phyloP scores from a whole-genome alignment of 257 asterid genomes.

The Coffea eugenioides region DNA sequence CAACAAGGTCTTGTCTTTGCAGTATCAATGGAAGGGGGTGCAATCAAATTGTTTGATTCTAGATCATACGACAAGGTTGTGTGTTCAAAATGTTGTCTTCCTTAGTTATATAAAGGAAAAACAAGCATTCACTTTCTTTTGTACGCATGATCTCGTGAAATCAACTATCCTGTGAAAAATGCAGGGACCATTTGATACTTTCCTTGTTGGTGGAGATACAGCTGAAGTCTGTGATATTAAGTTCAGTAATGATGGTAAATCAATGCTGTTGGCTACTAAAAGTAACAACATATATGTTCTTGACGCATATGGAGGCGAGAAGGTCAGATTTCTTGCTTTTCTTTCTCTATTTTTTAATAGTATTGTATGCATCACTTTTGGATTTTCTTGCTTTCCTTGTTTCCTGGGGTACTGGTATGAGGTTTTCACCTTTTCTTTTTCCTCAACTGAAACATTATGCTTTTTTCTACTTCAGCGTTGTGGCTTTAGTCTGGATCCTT shows the following conservation, averaged over 20 bases:
- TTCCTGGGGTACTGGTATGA: neutral
- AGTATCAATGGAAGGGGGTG: slow-evolving; percentile 99
- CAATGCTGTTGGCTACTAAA: slow-evolving; percentile 87
- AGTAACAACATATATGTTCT: slow-evolving; percentile 80
- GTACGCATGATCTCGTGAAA: neutral
- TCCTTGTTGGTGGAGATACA: slow-evolving; percentile 92
- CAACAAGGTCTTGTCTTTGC: slow-evolving; percentile 98
- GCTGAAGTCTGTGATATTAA: slow-evolving; percentile 98
- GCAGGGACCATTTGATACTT: slow-evolving; percentile 96
- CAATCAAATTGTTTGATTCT: slow-evolving; percentile 85
- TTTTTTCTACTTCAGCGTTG: slow-evolving; percentile 52
- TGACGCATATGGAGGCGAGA: slow-evolving; percentile 92
- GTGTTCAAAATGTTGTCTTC: neutral
- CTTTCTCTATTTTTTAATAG: neutral
- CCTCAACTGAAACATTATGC: neutral
- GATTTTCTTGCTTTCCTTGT: neutral
- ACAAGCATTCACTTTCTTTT: slow-evolving; percentile 11
- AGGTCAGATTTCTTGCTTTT: slow-evolving; percentile 44
- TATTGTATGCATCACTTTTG: neutral
- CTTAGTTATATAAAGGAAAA: neutral
- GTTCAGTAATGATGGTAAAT: slow-evolving; percentile 96
- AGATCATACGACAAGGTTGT: slow-evolving; percentile 88
- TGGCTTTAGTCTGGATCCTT: slow-evolving; percentile 77
- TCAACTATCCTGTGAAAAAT: slow-evolving; percentile 14
- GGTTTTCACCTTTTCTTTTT: neutral